Percentiles rank a stretch among this genome's conserved stretches.
Evolutionary conservation across 257 asterid species (phyloP).

Genomic region (Gardenia jasminoides): DNA sequence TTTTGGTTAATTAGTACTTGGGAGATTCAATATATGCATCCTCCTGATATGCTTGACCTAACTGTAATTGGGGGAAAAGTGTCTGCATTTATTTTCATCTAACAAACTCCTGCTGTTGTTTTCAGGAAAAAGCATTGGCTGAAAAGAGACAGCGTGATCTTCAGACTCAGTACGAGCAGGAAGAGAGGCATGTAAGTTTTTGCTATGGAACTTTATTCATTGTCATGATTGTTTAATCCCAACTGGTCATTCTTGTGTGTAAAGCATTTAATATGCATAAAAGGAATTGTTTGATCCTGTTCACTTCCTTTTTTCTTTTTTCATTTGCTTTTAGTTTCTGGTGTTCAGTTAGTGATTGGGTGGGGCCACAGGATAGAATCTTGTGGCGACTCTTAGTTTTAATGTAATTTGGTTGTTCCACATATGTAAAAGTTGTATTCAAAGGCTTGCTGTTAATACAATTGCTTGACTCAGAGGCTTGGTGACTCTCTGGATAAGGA

Average conservation of each 20-base stretch:
- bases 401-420: not conserved
- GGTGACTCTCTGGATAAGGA: slow-evolving; percentile 61
- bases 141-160: slow-evolving; percentile 90
- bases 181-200: slow-evolving; percentile 73
- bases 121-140: slow-evolving; percentile 84
- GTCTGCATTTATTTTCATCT: not conserved
- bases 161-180: slow-evolving; percentile 74
- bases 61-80: not conserved
- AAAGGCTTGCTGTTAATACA: slow-evolving; percentile 4
- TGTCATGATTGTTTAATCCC: too few species aligned
- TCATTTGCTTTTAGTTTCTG: too few species aligned
- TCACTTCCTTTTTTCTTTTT: not conserved
- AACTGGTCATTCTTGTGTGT: too few species aligned
- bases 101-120: slow-evolving; percentile 6
- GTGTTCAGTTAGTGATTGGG: not conserved
- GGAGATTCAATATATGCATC: not conserved
- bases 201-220: slow-evolving; percentile 10
- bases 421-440: not conserved
- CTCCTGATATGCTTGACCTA: not conserved
- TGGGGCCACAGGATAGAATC: too few species aligned
- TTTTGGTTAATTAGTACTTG: not conserved
- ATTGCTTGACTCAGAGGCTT: slow-evolving; percentile 55
- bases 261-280: not conserved
- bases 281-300: not conserved
- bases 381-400: not conserved